Base-by-base conservation (phyloP, 2,329 filamentous ascomycete genomes). In the Arthrobotrys musiformis region DNA sequence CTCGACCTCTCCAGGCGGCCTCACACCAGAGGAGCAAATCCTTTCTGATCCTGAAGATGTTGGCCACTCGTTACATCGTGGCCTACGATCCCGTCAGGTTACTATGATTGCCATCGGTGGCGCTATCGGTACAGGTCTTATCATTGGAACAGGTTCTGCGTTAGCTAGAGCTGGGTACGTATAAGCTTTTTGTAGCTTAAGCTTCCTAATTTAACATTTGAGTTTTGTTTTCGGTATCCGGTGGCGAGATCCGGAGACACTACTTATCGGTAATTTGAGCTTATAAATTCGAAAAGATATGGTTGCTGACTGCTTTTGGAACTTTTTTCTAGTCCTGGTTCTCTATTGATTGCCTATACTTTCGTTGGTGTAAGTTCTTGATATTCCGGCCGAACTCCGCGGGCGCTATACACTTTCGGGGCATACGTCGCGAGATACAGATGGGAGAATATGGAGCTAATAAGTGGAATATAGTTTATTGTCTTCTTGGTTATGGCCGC, bases 51-150 rank as follows among this genome's bases (percentile, higher is more conserved):
- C 72, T 19, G 72, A 76, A 6, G 64, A 76, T 70, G 64, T 52
- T 37, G 72, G 61, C 7, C 74, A 78, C 54, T 70, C 67, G 35
- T 83, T 88, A 54, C 86, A 87, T 78, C 86, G 87, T 79, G 86
- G 86, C 50, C 83, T 89, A 22, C 85, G 86, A 78, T 86, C 86
- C 37, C 83, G 87, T 58, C 87, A 88, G 76, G 86, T 89, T 37
- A 86, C 86, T 80, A 89, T 89, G 88, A 89, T 89, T 84, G 91
- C 91, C 79, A 91, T 93, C 74, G 91, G 91, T 81, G 91, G 91
- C 82, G 90, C 91, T 78, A 89, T 93, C 75, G 91, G 89, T 69
- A 92, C 90, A 64, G 91, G 91, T 82, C 85, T 93, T 68, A 91
- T 93, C 79, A 90, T 93, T 81, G 91, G 91, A 78, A 90, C 88